A percentile compares a stretch with the other conserved stretches of the same genome.
phyloP scores from a whole-genome alignment of 495 filamentous ascomycete species.

The Tuber umbilicatum region DNA sequence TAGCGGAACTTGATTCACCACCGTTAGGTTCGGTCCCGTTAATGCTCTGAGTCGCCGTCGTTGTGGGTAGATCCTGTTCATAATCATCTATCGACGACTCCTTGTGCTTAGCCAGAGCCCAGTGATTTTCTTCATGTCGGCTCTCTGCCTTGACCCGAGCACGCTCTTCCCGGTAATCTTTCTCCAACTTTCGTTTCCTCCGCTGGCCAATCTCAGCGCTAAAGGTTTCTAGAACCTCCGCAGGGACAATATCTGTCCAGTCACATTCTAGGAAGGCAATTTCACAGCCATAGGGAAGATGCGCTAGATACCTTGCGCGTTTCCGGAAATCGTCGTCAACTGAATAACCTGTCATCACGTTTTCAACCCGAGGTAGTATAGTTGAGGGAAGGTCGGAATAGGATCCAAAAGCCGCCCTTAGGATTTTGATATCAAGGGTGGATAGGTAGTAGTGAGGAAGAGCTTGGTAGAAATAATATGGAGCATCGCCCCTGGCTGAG shows the following conservation, averaged over 20 bases:
- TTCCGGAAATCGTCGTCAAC: slow-evolving; percentile 84
- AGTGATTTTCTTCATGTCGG: neutral
- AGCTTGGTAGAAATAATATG: slow-evolving; percentile 85
- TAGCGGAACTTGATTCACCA: neutral
- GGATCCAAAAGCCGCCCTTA: slow-evolving; percentile 80
- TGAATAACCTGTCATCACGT: slow-evolving; percentile 81
- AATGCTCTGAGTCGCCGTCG: neutral
- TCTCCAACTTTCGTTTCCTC: slow-evolving; percentile 73
- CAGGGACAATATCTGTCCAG: slow-evolving; percentile 82
- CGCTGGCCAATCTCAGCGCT: slow-evolving; percentile 68
- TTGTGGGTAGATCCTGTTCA: neutral
- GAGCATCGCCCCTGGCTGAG: slow-evolving; percentile 36
- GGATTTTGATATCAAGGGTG: slow-evolving; percentile 87
- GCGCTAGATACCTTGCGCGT: slow-evolving; percentile 80
- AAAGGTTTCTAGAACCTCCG: slow-evolving; percentile 69
- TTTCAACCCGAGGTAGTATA: slow-evolving; percentile 83
- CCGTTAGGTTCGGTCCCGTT: neutral
- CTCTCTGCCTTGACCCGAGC: slow-evolving; percentile 79
- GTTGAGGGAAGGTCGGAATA: slow-evolving; percentile 81
- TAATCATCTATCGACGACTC: neutral
- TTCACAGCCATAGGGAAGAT: slow-evolving; percentile 87
- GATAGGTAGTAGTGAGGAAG: slow-evolving; percentile 88
- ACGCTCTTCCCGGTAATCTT: slow-evolving; percentile 82
- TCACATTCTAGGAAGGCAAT: slow-evolving; percentile 93
- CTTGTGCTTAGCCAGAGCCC: neutral